These are phyloP conservation scores for Lactifluus volemus DNA, from an alignment of 768 basidiomycete species.

Conservation along the genomic window DNA sequence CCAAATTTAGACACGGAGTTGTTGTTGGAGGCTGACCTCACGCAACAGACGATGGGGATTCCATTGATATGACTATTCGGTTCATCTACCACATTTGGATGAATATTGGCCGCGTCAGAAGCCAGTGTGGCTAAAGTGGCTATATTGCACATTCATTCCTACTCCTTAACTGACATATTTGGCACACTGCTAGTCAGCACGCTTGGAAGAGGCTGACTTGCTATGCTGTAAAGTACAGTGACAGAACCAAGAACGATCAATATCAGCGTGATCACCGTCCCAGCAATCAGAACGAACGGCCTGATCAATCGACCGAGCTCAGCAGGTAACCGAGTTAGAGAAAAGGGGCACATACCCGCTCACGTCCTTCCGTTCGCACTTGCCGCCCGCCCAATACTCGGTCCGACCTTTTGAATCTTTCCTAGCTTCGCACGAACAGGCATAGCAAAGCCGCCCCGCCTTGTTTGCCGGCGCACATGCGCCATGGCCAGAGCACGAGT, in stretches of 20 bases:
- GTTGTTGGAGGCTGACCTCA: too few species aligned
- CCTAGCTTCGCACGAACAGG: slow-evolving; percentile 39
- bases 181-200: slow-evolving; percentile 55
- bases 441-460: slow-evolving; percentile 45
- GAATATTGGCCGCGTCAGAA: neutral
- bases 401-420: slow-evolving; percentile 47
- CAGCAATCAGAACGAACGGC: slow-evolving; percentile 64
- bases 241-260: slow-evolving; percentile 61
- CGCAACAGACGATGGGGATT: too few species aligned
- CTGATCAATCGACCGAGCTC: slow-evolving; percentile 29
- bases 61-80: neutral
- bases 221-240: slow-evolving; percentile 54
- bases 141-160: neutral
- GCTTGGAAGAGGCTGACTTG: slow-evolving; percentile 58
- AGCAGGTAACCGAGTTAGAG: neutral
- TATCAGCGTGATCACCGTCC: slow-evolving; percentile 56
- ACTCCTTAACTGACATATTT: slow-evolving; percentile 8
- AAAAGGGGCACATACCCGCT: slow-evolving; percentile 52
- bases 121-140: neutral
- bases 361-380: slow-evolving; percentile 71
- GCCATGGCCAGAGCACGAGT: slow-evolving; percentile 61
- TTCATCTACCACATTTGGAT: neutral
- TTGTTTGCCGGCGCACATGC: slow-evolving; percentile 52
- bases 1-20: neutral
- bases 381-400: slow-evolving; percentile 64